Percentiles rank a stretch among this genome's conserved stretches.
Conservation (phyloP, 2,329 filamentous ascomycete species). For the Ustulina deusta region DNA sequence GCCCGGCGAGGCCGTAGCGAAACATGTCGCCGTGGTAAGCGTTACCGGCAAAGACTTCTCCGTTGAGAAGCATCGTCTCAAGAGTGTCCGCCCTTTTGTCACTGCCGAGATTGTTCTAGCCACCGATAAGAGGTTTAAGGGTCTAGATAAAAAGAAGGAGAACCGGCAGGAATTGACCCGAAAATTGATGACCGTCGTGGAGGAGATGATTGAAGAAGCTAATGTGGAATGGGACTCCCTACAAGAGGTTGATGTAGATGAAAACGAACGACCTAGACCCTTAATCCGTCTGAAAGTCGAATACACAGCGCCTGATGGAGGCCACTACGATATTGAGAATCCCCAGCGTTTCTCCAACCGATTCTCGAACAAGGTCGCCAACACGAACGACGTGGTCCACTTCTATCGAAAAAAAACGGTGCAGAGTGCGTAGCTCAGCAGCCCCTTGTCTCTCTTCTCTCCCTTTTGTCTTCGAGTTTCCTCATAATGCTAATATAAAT, state of each 20-base stretch:
- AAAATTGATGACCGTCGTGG: slow-evolving; percentile 80
- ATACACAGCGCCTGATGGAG: slow-evolving; percentile 85
- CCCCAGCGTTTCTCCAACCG: slow-evolving; percentile 95
- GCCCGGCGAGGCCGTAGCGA: slow-evolving; percentile 88
- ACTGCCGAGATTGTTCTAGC: slow-evolving; percentile 84
- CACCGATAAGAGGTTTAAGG: slow-evolving; percentile 80
- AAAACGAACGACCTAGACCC: slow-evolving; percentile 76
- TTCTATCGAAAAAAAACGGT: slow-evolving; percentile 90
- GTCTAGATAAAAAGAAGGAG: slow-evolving; percentile 82
- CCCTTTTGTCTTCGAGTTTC: background rate
- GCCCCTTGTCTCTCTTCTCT: background rate
- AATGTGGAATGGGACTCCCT: slow-evolving; percentile 82
- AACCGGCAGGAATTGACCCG: slow-evolving; percentile 85
- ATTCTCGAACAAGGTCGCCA: slow-evolving; percentile 91
- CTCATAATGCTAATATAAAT: slow-evolving; percentile 35
- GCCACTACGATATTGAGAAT: slow-evolving; percentile 91
- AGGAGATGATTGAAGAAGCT: slow-evolving; percentile 88
- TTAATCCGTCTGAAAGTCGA: slow-evolving; percentile 92
- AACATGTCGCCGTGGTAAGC: slow-evolving; percentile 88
- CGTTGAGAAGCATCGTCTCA: slow-evolving; percentile 83
- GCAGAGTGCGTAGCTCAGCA: slow-evolving; percentile 55
- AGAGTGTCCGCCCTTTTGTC: slow-evolving; percentile 90
- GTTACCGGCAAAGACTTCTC: slow-evolving; percentile 86
- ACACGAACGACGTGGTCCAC: slow-evolving; percentile 91
- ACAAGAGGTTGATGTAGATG: slow-evolving; percentile 73